Conservation (phyloP, 148 eudicot species). For the Arctostaphylos glauca region DNA sequence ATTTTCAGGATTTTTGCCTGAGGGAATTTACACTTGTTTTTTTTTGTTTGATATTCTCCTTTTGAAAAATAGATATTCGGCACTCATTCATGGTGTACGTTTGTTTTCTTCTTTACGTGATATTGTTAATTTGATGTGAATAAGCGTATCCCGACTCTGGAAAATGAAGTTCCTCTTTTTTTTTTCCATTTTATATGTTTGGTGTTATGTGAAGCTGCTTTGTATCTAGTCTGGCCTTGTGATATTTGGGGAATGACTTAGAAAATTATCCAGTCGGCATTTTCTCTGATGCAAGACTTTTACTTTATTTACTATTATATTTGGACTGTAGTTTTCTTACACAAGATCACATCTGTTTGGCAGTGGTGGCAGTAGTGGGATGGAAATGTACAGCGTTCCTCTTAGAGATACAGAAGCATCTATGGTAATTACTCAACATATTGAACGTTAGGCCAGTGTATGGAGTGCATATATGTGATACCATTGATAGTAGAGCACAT, state of each 20-base stretch:
- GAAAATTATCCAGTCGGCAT: background rate
- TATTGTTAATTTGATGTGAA: background rate
- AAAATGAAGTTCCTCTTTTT: background rate
- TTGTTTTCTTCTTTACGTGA: background rate
- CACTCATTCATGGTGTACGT: background rate
- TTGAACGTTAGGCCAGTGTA: background rate
- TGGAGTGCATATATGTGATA: background rate
- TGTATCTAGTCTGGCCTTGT: background rate
- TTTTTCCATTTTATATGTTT: background rate
- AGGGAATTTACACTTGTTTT: background rate
- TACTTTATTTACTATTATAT: background rate
- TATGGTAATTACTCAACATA: constrained; percentile 30
- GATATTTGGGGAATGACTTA: background rate
- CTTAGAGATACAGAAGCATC: constrained; percentile 47
- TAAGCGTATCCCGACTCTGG: background rate
- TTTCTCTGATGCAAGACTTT: constrained; percentile 6
- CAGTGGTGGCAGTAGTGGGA: constrained; percentile 39
- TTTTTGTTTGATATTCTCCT: background rate
- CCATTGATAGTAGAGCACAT: background rate
- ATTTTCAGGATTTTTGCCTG: background rate
- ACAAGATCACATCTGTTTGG: constrained; percentile 1
- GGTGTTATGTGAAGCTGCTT: background rate
- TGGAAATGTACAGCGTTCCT: constrained; percentile 42
- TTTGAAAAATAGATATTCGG: background rate
- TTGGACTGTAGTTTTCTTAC: background rate